Evolutionary conservation across 495 filamentous ascomycete genomes (phyloP).

Genomic region (Rhypophila decipiens): DNA sequence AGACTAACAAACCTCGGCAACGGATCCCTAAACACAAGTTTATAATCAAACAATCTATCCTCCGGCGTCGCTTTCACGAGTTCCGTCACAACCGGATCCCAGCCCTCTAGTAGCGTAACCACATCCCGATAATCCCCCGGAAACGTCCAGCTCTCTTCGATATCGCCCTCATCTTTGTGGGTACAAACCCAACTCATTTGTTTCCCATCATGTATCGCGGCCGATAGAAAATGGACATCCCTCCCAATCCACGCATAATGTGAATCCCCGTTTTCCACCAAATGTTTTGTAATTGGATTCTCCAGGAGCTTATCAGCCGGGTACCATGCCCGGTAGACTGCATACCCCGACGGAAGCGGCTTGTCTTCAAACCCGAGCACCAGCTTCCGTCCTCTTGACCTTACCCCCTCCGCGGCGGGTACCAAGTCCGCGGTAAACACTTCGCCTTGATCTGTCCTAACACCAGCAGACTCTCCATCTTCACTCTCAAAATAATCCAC

Average conservation of each 20-base stretch:
- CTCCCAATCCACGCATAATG: constrained; percentile 43
- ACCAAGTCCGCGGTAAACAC: constrained; percentile 46
- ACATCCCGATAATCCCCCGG: constrained; percentile 46
- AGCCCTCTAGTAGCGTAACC: constrained; percentile 43
- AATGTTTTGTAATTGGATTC: constrained; percentile 48
- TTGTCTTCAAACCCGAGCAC: constrained; percentile 49
- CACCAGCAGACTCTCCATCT: constrained; percentile 36
- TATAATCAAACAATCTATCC: constrained; percentile 51
- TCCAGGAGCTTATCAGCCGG: constrained; percentile 40
- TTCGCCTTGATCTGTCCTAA: constrained; percentile 36
- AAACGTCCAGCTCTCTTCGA: constrained; percentile 50
- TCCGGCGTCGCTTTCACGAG: constrained; percentile 47
- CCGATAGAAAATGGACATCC: constrained; percentile 49
- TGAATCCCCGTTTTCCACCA: constrained; percentile 46
- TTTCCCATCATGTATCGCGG: constrained; percentile 45
- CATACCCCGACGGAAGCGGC: constrained; percentile 44
- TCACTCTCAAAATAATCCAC: constrained; percentile 45
- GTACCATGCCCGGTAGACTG: constrained; percentile 45
- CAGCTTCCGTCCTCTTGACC: constrained; percentile 40
- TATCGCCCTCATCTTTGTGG: constrained; percentile 48
- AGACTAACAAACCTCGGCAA: constrained; percentile 54
- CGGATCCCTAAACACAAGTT: constrained; percentile 57
- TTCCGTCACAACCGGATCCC: constrained; percentile 49
- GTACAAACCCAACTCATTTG: constrained; percentile 58
- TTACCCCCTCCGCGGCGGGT: constrained; percentile 49